Percentiles rank a stretch among this genome's conserved stretches.
Conservation (phyloP, 2,329 filamentous ascomycete species). For the Phyllachora maydis region DNA sequence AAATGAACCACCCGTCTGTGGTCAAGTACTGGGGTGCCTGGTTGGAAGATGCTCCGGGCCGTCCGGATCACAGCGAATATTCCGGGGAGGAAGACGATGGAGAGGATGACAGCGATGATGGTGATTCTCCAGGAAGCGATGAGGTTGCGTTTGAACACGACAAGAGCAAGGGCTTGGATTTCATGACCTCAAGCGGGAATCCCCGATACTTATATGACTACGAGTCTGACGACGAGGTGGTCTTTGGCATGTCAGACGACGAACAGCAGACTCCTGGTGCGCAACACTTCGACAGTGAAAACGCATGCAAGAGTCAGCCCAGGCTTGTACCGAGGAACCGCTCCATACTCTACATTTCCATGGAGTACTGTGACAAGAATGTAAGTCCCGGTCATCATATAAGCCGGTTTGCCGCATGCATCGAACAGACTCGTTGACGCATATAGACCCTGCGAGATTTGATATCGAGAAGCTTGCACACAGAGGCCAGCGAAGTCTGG, state of each 20-base stretch:
- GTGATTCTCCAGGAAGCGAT: not conserved
- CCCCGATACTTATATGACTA: constrained; percentile 62
- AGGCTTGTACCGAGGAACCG: too few species aligned
- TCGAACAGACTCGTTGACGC: too few species aligned
- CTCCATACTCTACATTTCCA: constrained; percentile 85
- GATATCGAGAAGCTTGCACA: constrained; percentile 54
- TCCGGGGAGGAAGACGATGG: constrained; percentile 3
- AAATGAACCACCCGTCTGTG: constrained; percentile 69
- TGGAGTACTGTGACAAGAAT: constrained; percentile 97
- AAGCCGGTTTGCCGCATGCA: too few species aligned
- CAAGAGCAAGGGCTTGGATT: constrained; percentile 60
- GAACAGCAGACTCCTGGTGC: too few species aligned
- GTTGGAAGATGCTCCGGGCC: constrained; percentile 52
- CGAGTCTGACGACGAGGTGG: constrained; percentile 18
- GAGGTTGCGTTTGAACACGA: constrained; percentile 6
- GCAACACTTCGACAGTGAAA: too few species aligned
- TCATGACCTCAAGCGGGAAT: constrained; percentile 72
- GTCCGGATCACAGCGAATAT: constrained; percentile 6
- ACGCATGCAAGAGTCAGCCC: too few species aligned
- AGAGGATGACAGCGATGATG: not conserved
- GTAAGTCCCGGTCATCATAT: too few species aligned
- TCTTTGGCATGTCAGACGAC: constrained; percentile 14
- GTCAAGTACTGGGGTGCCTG: constrained; percentile 92
- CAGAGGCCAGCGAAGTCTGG: constrained; percentile 66
- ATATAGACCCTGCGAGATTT: constrained; percentile 80